Evolutionary conservation across 2,329 filamentous ascomycete genomes (phyloP).

Genomic region (Hypoxylon sp.): DNA sequence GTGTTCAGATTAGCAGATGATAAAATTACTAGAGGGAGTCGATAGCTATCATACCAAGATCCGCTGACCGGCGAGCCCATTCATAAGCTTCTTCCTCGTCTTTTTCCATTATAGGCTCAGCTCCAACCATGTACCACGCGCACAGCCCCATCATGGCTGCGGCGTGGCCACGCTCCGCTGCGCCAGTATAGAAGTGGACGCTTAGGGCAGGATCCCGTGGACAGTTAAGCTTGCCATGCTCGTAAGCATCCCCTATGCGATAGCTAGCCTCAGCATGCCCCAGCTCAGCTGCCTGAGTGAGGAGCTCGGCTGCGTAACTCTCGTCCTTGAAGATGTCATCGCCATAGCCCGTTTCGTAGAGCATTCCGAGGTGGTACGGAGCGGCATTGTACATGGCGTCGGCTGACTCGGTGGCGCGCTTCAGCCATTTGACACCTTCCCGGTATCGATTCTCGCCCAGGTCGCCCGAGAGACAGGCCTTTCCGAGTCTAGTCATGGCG

Average conservation of each 20-base stretch:
- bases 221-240: constrained; percentile 87
- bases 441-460: constrained; percentile 86
- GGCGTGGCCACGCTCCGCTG: constrained; percentile 83
- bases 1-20: constrained; percentile 26
- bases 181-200: constrained; percentile 96
- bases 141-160: constrained; percentile 97
- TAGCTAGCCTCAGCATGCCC: constrained; percentile 87
- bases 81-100: constrained; percentile 97
- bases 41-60: constrained; percentile 70
- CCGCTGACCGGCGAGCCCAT: constrained; percentile 89
- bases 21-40: neutral
- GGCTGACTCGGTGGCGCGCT: constrained; percentile 87
- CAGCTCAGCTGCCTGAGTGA: constrained; percentile 92
- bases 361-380: constrained; percentile 85
- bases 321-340: constrained; percentile 94
- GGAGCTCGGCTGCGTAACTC: constrained; percentile 88
- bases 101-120: constrained; percentile 88
- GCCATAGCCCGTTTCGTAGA: constrained; percentile 94
- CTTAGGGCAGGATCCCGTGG: constrained; percentile 91
- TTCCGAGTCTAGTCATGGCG: constrained; percentile 89
- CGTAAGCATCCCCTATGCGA: constrained; percentile 94
- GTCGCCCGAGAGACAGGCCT: constrained; percentile 88
- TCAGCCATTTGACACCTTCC: constrained; percentile 96
- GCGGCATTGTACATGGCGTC: constrained; percentile 92
- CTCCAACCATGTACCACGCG: constrained; percentile 98